Evolutionary conservation across 2,329 filamentous ascomycete genomes (phyloP).

Genomic region (Aciculosporium take): DNA sequence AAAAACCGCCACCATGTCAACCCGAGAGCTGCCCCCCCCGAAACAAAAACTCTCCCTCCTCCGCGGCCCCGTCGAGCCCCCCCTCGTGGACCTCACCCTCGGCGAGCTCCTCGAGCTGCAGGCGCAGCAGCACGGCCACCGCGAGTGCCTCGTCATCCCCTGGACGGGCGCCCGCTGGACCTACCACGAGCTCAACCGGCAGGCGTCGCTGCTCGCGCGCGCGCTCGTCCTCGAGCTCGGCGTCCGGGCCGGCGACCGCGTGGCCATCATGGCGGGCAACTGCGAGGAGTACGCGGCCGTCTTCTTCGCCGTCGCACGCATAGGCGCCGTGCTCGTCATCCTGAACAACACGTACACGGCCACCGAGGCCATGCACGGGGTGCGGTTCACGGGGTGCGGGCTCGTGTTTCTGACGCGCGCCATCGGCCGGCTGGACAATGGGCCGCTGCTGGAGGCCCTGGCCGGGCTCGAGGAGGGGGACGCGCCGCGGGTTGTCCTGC

Average conservation of each 20-base stretch:
- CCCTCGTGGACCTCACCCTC: slow-evolving; percentile 56
- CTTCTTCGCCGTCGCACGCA: slow-evolving; percentile 56
- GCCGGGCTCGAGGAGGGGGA: slow-evolving; percentile 26
- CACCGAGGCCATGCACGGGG: slow-evolving; percentile 54
- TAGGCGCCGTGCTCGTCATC: slow-evolving; percentile 58
- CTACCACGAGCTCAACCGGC: slow-evolving; percentile 48
- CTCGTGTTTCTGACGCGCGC: slow-evolving; percentile 57
- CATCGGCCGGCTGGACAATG: slow-evolving; percentile 53
- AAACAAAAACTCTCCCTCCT: slow-evolving; percentile 41
- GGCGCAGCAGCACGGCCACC: slow-evolving; percentile 46
- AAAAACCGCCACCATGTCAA: slow-evolving; percentile 2
- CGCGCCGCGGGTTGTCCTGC: slow-evolving; percentile 41
- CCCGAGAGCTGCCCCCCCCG: background rate
- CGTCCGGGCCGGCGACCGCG: slow-evolving; percentile 52
- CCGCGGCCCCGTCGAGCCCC: slow-evolving; percentile 53
- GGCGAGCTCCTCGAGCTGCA: slow-evolving; percentile 61
- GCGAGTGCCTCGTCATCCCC: slow-evolving; percentile 58
- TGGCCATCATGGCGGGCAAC: slow-evolving; percentile 67
- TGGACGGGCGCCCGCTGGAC: slow-evolving; percentile 67
- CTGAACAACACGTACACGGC: slow-evolving; percentile 73
- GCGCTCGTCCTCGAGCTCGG: slow-evolving; percentile 54
- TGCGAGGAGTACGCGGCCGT: slow-evolving; percentile 68
- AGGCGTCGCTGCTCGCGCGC: slow-evolving; percentile 46
- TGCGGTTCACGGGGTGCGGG: slow-evolving; percentile 58
- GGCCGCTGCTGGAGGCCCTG: slow-evolving; percentile 40